Conservation (phyloP, 2,329 filamentous ascomycete species). For the Exophiala sp. region DNA sequence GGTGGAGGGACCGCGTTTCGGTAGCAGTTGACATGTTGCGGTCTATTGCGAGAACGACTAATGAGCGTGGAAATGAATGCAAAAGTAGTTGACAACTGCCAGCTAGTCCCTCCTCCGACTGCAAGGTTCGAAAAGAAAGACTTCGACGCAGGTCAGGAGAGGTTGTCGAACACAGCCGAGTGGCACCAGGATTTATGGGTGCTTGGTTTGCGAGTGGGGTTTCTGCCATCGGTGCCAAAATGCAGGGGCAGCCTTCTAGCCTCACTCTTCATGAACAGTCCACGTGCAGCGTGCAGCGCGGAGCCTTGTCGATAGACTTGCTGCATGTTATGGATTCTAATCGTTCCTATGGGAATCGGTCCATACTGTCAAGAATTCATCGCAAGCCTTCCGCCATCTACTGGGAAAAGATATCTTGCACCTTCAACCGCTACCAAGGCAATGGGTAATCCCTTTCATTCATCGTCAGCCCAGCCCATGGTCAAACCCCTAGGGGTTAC, state of each 20-base stretch:
- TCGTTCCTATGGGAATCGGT: too few relatives aligned
- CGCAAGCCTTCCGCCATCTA: too few relatives aligned
- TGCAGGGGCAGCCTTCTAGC: too few relatives aligned
- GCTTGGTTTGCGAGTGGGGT: too few relatives aligned
- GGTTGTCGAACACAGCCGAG: background rate
- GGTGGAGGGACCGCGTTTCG: slow-evolving; percentile 16
- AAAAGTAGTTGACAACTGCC: background rate
- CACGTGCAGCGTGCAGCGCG: too few relatives aligned
- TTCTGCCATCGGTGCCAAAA: too few relatives aligned
- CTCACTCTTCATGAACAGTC: too few relatives aligned
- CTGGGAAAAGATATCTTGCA: too few relatives aligned
- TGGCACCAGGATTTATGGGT: background rate
- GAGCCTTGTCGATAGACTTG: too few relatives aligned
- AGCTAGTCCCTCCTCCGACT: background rate
- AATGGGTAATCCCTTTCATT: slow-evolving; percentile 26
- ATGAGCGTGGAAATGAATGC: background rate
- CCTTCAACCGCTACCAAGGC: too few relatives aligned
- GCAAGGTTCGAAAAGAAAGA: background rate
- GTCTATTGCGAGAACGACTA: background rate
- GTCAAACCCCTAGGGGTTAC: background rate
- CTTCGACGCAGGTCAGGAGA: background rate
- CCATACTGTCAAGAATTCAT: too few relatives aligned
- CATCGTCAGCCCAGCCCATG: slow-evolving; percentile 20
- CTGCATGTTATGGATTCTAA: too few relatives aligned
- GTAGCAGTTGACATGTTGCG: slow-evolving; percentile 19